Base-by-base conservation (phyloP, 2,329 filamentous ascomycete genomes). In the Paracamarosporium sp. region DNA sequence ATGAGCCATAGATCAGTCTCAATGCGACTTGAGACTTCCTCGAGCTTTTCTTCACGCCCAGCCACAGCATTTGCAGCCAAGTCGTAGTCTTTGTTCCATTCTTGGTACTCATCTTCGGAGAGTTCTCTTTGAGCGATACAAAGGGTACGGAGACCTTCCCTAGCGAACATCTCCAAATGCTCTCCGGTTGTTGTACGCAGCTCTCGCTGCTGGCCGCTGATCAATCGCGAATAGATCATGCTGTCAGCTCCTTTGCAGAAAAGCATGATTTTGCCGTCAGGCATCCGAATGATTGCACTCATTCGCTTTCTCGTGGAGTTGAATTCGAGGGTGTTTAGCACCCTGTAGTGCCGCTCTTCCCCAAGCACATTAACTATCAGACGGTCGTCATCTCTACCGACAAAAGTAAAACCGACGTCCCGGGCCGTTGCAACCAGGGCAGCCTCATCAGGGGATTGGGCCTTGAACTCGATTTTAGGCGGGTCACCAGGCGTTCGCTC, bases 161-260 rank as follows among this genome's bases (percentile, higher is more conserved):
- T 86, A 20, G 96, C 95, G 78, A 98, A 99, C 86, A 97, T 91
- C 73, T 99, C 96, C 17, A 99, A 85, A 71, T 99, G 95, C 66
- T 97, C 92, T 3, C 93, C 95, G 1, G 96, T 99, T 17, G 85
- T 84, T 67, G 87, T 86, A 60, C 95, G 87, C 53, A 99, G 85
- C 70, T 97, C 90, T 59, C 87, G 83, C 78, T 99, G 95, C 76
- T 96, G 89, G 47, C 93, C 93, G 62, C 86, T 87, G 78, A 88
- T 91, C 59, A 99, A 82, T 5, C 95, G 90, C 7, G 93, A 93
- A 76, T 98, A 99, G 63, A 99, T 98, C 69, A 98, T 90, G 70
- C 92, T 97, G 75, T 99, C 95, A 31, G 95, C 95, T 63, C 95
- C 95, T 80, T 99, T 99, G 83, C 95, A 99, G 78, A 96, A 96